Percentiles rank a stretch among this genome's conserved stretches.
These are phyloP conservation scores for Podospora comata DNA, from an alignment of 495 filamentous ascomycete species.

Conservation along the genomic window DNA sequence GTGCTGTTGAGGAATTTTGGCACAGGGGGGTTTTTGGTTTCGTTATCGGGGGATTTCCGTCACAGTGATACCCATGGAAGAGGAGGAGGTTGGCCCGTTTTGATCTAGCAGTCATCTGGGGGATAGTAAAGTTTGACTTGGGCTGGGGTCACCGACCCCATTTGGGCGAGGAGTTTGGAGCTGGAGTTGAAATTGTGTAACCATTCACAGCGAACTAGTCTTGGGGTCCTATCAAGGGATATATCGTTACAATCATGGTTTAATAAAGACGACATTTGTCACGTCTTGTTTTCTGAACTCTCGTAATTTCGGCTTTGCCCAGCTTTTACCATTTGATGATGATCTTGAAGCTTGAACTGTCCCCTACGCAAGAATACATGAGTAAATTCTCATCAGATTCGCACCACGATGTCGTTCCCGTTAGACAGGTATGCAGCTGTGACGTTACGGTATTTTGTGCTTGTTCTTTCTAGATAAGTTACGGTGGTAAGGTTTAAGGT, in stretches of 20 bases:
- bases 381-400: too few species aligned
- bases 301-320: too few species aligned
- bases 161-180: background rate
- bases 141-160: background rate
- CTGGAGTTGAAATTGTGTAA: background rate
- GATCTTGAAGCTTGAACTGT: too few species aligned
- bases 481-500: too few species aligned
- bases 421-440: too few species aligned
- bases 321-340: too few species aligned
- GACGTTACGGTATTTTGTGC: too few species aligned
- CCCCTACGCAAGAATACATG: too few species aligned
- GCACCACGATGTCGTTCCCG: too few species aligned
- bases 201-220: background rate
- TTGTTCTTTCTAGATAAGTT: too few species aligned
- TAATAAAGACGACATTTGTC: background rate
- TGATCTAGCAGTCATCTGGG: background rate
- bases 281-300: background rate
- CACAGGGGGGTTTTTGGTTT: background rate
- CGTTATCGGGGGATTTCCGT: background rate
- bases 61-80: conserved; percentile 2
- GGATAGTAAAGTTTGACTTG: background rate
- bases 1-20: conserved; percentile 5
- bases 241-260: background rate
- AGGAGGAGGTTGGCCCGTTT: background rate
- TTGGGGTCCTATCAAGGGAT: background rate